These are phyloP conservation scores for Nannochloropsis oceanica DNA, from an alignment of 108 stramenopile species.

Conservation along the genomic window DNA sequence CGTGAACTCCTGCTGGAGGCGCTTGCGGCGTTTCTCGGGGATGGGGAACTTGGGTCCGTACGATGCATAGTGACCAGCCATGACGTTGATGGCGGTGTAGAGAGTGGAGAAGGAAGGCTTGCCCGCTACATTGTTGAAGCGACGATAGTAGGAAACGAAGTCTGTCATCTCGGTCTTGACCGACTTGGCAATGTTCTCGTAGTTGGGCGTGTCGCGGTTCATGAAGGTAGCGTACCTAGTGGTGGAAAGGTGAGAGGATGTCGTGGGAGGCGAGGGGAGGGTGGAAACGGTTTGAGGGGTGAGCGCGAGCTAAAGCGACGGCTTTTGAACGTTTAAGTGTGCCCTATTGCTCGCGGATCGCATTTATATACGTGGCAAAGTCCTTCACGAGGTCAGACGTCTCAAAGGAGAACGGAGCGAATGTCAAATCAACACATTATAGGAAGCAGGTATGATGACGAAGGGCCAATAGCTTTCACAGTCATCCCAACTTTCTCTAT, in stretches of 20 bases:
- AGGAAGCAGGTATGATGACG: no score
- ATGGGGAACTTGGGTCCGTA: conserved; percentile 95
- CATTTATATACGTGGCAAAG: no score
- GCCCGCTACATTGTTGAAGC: conserved; percentile 73
- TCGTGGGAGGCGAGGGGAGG: neutral
- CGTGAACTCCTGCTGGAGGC: conserved; percentile 86
- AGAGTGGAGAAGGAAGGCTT: conserved; percentile 82
- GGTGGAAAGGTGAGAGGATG: neutral
- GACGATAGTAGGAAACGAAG: conserved; percentile 60
- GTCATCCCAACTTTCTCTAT: conserved; percentile 40
- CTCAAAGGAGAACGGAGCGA: no score
- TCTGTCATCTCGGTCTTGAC: conserved; percentile 94
- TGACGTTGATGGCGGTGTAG: conserved; percentile 86
- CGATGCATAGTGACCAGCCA: conserved; percentile 89
- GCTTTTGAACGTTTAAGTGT: no score
- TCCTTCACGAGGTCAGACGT: no score
- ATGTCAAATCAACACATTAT: no score
- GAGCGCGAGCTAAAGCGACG: conserved; percentile 7
- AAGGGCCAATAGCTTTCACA: no score
- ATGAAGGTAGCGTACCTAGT: conserved; percentile 35
- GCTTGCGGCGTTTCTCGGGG: conserved; percentile 92
- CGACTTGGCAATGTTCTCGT: conserved; percentile 79
- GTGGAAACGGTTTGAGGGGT: neutral
- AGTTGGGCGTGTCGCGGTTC: conserved; percentile 67
- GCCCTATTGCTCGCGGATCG: no score